Conservation (phyloP, 352 stramenopile species). For the Porosira glacialis region DNA sequence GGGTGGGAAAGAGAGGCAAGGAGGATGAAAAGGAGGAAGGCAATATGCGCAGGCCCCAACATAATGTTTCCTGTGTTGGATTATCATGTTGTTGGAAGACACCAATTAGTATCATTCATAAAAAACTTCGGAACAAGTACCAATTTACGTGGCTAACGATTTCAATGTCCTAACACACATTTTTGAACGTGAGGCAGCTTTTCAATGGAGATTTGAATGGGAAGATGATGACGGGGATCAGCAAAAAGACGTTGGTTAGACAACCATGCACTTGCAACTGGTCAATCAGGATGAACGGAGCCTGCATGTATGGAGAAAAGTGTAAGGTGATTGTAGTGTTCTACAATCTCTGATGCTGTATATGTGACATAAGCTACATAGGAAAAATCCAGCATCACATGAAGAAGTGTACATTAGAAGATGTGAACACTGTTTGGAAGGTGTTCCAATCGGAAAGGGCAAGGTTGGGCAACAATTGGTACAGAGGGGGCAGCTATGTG, state of each 20-base stretch:
- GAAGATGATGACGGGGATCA: constrained; percentile 25
- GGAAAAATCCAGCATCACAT: constrained; percentile 7
- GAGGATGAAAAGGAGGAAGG: no score
- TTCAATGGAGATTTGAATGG: constrained; percentile 23
- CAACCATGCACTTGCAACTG: neutral
- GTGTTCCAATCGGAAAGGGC: neutral
- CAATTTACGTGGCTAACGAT: constrained; percentile 14
- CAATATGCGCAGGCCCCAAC: no score
- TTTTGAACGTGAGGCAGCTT: constrained; percentile 25
- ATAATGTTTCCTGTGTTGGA: constrained; percentile 29
- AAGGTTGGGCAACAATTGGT: constrained; percentile 1
- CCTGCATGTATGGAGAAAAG: neutral
- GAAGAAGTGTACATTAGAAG: neutral
- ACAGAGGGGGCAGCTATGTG: neutral
- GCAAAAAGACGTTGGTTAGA: neutral
- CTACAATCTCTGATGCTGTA: neutral
- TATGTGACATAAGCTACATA: neutral
- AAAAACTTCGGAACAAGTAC: constrained; percentile 8
- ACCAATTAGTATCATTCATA: constrained; percentile 15
- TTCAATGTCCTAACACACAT: constrained; percentile 27
- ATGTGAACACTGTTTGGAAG: neutral
- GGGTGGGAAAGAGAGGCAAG: no score
- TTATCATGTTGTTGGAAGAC: constrained; percentile 10
- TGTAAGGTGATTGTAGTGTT: neutral
- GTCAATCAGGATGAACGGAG: neutral